Conservation (phyloP, 2,329 filamentous ascomycete genomes). For the Ophiostoma pallidulum region DNA sequence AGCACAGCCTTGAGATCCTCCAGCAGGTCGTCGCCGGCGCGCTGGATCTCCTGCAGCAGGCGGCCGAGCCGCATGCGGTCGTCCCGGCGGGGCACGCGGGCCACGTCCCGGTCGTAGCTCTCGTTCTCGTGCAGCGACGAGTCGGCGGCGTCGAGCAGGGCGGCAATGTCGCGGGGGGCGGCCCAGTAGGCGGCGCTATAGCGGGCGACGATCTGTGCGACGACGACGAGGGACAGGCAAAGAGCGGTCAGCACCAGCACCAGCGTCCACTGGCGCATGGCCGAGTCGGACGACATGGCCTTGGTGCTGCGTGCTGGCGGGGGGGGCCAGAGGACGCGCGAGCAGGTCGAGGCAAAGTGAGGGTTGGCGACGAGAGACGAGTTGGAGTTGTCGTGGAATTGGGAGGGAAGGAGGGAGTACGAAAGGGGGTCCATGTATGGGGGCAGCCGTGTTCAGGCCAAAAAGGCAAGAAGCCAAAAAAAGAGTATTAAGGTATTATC, state of each 20-base stretch:
- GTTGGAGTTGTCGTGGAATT: too few relatives aligned
- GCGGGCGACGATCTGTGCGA: slow-evolving; percentile 40
- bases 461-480: not conserved
- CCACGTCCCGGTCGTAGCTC: slow-evolving; percentile 51
- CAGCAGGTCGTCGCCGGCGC: slow-evolving; percentile 49
- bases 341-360: not conserved
- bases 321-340: not conserved
- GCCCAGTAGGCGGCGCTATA: slow-evolving; percentile 48
- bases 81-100: slow-evolving; percentile 47
- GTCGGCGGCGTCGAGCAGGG: slow-evolving; percentile 51
- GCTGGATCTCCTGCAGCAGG: slow-evolving; percentile 53
- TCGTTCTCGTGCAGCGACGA: slow-evolving; percentile 56
- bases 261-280: slow-evolving; percentile 46
- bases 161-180: slow-evolving; percentile 48
- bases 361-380: not conserved
- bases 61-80: slow-evolving; percentile 52
- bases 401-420: not conserved
- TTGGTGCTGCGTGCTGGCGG: slow-evolving; percentile 7
- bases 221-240: slow-evolving; percentile 44
- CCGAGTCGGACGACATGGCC: slow-evolving; percentile 42
- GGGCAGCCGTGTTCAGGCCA: not conserved
- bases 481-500: not conserved
- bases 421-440: not conserved
- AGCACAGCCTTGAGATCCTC: slow-evolving; percentile 48
- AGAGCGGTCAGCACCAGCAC: slow-evolving; percentile 50